phyloP scores from a whole-genome alignment of 805 yeast species.

The Zygosaccharomyces lentus region DNA sequence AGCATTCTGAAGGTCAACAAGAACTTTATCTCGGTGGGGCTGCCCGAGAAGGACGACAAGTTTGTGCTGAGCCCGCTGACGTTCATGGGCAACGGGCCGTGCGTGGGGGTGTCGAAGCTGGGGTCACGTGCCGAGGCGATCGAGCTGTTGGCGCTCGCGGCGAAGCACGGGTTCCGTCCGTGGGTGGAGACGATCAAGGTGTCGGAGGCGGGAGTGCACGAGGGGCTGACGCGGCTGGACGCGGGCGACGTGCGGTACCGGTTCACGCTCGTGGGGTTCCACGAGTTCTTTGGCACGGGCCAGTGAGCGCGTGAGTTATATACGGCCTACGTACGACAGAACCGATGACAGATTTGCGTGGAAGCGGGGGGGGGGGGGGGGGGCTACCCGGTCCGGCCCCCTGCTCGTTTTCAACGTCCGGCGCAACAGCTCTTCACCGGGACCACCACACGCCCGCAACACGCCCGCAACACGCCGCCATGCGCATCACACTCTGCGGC shows the following conservation, averaged over 20 bases:
- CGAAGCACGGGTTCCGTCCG: slow-evolving; percentile 51
- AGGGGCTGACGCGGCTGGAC: slow-evolving; percentile 52
- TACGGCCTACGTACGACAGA: no score
- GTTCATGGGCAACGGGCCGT: slow-evolving; percentile 47
- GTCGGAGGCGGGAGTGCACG: slow-evolving; percentile 47
- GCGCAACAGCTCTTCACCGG: neutral
- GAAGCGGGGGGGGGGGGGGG: no score
- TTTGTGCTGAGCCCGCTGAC: slow-evolving; percentile 35
- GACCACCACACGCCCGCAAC: no score
- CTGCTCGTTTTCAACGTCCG: neutral
- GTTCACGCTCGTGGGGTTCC: slow-evolving; percentile 55
- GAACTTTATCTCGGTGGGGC: slow-evolving; percentile 59
- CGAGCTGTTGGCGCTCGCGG: slow-evolving; percentile 63
- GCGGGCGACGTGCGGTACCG: slow-evolving; percentile 59
- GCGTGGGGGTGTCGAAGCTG: slow-evolving; percentile 54
- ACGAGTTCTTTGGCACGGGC: slow-evolving; percentile 36
- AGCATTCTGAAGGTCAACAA: slow-evolving; percentile 53
- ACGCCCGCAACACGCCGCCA: neutral
- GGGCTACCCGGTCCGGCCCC: no score
- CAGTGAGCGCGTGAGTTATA: no score
- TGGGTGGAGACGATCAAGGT: slow-evolving; percentile 61
- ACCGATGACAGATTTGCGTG: no score
- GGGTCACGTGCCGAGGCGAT: slow-evolving; percentile 62
- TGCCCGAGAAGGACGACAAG: slow-evolving; percentile 48
- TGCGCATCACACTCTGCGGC: slow-evolving; percentile 1